Evolutionary conservation across 345 rosid genomes (phyloP), one percentile per base, ranked within the genome.

Genomic region (Ceriops tagal): DNA sequence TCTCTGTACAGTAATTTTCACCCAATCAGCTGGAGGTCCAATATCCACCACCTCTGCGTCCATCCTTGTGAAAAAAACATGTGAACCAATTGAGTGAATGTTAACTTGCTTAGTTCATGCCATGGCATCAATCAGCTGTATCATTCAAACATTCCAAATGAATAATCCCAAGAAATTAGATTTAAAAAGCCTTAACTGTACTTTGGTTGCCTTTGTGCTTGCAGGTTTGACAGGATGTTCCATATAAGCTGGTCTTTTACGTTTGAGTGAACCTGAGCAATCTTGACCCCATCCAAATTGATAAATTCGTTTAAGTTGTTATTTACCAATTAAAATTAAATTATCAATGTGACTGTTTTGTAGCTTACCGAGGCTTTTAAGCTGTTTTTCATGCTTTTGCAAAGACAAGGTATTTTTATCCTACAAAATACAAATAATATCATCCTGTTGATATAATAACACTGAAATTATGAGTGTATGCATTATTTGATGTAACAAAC

Each of bases 21-120:
- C 91, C 93, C 93, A 88, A 72, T 86, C 89, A 62, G 93, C 91
- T 10, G 89, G 87, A 4, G 82, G 68, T 64, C 93, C 93, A 53
- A 86, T 61, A 59, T 85, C 91, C 69, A 79, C 84, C 47, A 88
- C 80, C 22, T 78, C 80, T 21, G 75, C 76, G 30, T 85, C 86
- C 82, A 83, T 68, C 67, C 93, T 88, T 68, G 68, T 61, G 24
- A 72, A 68, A 64, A 79, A 35, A 34, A 19, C 73, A 49, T 55
- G 20, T 20, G 35, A 69, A 67, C 34, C 6, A 28, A 64, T 21
- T 64, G 22, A 7, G 35, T 32, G 35, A 37, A 61, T 39, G 62
- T 20, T 22, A 21, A 4, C 32, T 8, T 52, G 18, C 11, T 18
- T 22, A 52, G 35, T 37, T 19, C 53, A 51, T 18, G 51, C 39